Conservation (phyloP, 2,329 filamentous ascomycete species). For the Teratosphaeria pseudoeucalypti region DNA sequence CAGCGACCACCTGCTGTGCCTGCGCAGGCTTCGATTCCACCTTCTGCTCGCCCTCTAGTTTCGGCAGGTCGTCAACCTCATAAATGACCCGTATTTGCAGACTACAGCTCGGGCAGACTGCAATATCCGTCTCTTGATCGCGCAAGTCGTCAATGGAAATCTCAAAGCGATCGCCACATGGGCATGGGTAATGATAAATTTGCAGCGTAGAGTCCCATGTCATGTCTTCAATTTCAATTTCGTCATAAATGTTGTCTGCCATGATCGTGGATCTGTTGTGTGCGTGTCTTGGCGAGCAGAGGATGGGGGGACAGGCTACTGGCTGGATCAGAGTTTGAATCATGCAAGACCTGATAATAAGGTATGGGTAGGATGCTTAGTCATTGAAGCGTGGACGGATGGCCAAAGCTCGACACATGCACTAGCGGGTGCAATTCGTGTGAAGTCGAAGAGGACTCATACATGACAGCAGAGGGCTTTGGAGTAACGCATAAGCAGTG, state of each 20-base stretch:
- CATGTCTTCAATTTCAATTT: constrained; percentile 99
- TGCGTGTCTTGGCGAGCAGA: neutral
- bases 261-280: constrained; percentile 3
- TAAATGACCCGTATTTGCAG: constrained; percentile 95
- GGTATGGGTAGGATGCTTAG: neutral
- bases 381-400: neutral
- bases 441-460: too few species aligned
- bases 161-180: constrained; percentile 93
- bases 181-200: constrained; percentile 93
- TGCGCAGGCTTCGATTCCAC: constrained; percentile 3
- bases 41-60: constrained; percentile 26
- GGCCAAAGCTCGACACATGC: neutral
- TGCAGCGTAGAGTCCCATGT: constrained; percentile 72
- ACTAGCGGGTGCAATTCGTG: neutral
- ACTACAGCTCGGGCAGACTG: constrained; percentile 95
- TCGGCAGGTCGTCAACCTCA: constrained; percentile 52
- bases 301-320: too few species aligned
- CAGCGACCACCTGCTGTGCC: constrained; percentile 14
- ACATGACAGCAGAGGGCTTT: too few species aligned
- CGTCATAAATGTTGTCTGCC: constrained; percentile 63
- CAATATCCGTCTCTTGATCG: constrained; percentile 76
- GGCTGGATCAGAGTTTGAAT: neutral
- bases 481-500: too few species aligned
- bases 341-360: neutral
- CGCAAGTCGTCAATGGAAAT: constrained; percentile 74